Evolutionary conservation across 2,329 filamentous ascomycete species (phyloP).

Genomic region (Colletotrichum eleusines): DNA sequence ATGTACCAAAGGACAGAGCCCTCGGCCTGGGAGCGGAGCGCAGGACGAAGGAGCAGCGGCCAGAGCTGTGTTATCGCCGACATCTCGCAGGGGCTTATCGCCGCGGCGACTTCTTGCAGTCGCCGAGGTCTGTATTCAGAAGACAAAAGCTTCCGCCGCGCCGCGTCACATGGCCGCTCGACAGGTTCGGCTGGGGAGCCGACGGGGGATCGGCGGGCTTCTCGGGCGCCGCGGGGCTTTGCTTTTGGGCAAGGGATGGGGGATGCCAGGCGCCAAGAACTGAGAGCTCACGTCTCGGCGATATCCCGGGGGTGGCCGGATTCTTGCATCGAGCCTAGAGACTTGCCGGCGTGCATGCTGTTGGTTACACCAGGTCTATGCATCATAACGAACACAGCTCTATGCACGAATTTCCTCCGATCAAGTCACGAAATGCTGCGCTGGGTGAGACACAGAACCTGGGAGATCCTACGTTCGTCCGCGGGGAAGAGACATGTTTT

Average conservation of each 20-base stretch:
- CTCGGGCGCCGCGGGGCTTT: slow-evolving; percentile 15
- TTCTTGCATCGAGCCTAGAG: background rate
- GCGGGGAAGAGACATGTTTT: background rate
- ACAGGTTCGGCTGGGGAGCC: slow-evolving; percentile 19
- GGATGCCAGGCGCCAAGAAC: slow-evolving; percentile 19
- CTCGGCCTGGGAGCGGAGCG: slow-evolving; percentile 23
- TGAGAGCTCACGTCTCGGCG: slow-evolving; percentile 31
- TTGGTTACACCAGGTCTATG: background rate
- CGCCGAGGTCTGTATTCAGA: background rate
- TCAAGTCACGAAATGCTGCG: background rate
- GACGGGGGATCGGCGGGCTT: slow-evolving; percentile 4
- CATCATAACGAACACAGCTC: background rate
- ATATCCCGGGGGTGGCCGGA: slow-evolving; percentile 37
- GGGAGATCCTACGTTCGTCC: background rate
- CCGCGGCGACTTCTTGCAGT: background rate
- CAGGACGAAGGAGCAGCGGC: background rate
- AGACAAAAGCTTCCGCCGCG: slow-evolving; percentile 2
- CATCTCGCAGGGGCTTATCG: background rate
- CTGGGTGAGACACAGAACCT: background rate
- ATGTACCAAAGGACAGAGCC: background rate
- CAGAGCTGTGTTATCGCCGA: background rate
- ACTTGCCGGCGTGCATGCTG: too few species aligned
- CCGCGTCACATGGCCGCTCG: slow-evolving; percentile 29
- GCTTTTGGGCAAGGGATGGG: background rate
- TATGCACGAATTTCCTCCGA: background rate